These are phyloP conservation scores for Acrocalymma vagum DNA, from an alignment of 2,329 filamentous ascomycete genomes.

Conservation along the genomic window DNA sequence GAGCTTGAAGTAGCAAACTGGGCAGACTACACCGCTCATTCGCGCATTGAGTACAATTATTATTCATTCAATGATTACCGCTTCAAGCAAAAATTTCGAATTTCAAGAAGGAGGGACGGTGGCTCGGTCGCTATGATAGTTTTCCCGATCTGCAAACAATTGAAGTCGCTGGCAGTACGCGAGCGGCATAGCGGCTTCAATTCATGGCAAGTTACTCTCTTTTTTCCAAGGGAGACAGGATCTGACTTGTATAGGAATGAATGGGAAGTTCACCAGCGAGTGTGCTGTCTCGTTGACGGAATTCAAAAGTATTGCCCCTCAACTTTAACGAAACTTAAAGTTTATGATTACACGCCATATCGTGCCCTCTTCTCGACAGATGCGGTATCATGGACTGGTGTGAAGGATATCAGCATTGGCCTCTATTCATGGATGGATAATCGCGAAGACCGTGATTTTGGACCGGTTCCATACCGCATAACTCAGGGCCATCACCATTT, in stretches of 20 bases:
- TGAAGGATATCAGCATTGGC: constrained; percentile 41
- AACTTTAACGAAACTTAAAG: constrained; percentile 40
- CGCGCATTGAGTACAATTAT: constrained; percentile 47
- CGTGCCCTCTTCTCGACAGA: constrained; percentile 44
- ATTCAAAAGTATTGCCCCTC: constrained; percentile 39
- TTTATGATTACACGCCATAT: constrained; percentile 46
- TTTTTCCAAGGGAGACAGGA: neutral
- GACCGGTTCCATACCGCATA: constrained; percentile 42
- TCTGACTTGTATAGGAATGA: constrained; percentile 31
- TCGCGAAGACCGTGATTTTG: constrained; percentile 42
- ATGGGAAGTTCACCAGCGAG: constrained; percentile 47
- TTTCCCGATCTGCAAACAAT: constrained; percentile 38
- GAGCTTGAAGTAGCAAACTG: constrained; percentile 47
- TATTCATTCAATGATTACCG: constrained; percentile 48
- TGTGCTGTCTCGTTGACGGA: constrained; percentile 45
- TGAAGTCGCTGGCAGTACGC: constrained; percentile 43
- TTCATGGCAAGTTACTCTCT: constrained; percentile 11
- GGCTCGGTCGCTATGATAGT: constrained; percentile 43
- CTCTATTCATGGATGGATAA: constrained; percentile 46
- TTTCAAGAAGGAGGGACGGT: constrained; percentile 43
- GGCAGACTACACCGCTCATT: constrained; percentile 47
- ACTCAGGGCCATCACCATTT: constrained; percentile 42
- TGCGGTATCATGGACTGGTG: constrained; percentile 36
- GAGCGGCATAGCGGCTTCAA: constrained; percentile 44
- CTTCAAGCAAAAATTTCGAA: constrained; percentile 44